Evolutionary conservation across 2,329 filamentous ascomycete species (phyloP).

Genomic region (Aureobasidium sp.): DNA sequence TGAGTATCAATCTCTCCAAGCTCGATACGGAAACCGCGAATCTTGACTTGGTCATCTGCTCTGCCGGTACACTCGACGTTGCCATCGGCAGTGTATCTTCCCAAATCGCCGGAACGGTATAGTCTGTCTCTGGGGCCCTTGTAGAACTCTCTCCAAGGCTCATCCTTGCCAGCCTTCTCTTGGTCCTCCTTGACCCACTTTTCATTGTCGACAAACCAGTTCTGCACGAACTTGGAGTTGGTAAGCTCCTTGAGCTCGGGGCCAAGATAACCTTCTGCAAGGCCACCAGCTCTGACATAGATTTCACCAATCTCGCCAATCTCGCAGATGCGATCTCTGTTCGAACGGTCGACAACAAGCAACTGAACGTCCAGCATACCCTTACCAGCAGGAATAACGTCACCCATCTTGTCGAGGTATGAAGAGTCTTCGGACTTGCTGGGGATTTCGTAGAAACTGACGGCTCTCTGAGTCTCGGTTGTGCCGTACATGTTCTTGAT

Average conservation of each 20-base stretch:
- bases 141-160: constrained; percentile 74
- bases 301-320: constrained; percentile 81
- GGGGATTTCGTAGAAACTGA: constrained; percentile 76
- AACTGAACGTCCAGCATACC: constrained; percentile 89
- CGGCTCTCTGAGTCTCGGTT: constrained; percentile 74
- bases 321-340: constrained; percentile 62
- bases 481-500: constrained; percentile 87
- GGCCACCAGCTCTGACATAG: constrained; percentile 70
- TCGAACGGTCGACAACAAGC: constrained; percentile 67
- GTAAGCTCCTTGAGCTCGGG: constrained; percentile 54
- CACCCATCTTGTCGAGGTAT: constrained; percentile 58
- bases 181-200: constrained; percentile 62
- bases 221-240: constrained; percentile 68
- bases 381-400: constrained; percentile 74
- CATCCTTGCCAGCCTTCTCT: constrained; percentile 45
- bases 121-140: constrained; percentile 77
- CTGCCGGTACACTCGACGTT: constrained; percentile 73
- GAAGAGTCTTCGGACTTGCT: constrained; percentile 56
- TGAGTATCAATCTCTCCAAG: constrained; percentile 87
- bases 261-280: constrained; percentile 73
- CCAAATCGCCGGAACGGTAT: constrained; percentile 83
- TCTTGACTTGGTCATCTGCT: constrained; percentile 86
- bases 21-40: constrained; percentile 92
- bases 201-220: constrained; percentile 76
- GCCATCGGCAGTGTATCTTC: constrained; percentile 62